Percentiles rank a stretch among this genome's conserved stretches.
These are phyloP conservation scores for Mikania micrantha DNA, from an alignment of 129 eudicot genomes.

Conservation along the genomic window DNA sequence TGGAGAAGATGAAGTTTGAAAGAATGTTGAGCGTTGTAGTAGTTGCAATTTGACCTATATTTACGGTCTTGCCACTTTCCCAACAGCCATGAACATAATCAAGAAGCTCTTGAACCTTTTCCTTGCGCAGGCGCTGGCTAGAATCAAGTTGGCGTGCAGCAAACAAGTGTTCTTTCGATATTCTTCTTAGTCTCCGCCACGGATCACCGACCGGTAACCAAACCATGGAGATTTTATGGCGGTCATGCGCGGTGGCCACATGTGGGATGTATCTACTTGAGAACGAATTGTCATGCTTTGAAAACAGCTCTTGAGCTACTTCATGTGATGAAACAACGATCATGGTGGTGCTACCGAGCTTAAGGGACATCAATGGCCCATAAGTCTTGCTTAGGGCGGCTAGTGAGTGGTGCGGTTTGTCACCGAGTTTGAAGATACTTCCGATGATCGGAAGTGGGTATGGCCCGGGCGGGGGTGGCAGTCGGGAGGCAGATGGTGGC, in stretches of 20 bases:
- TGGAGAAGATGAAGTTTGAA: slow-evolving; percentile 31
- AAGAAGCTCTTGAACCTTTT: slow-evolving; percentile 24
- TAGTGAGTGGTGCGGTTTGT: slow-evolving; percentile 47
- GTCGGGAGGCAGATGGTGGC: not conserved
- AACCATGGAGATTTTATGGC: slow-evolving; percentile 12
- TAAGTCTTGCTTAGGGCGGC: slow-evolving; percentile 41
- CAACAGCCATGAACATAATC: slow-evolving; percentile 7
- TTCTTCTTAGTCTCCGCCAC: slow-evolving; percentile 19
- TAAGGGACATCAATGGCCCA: slow-evolving; percentile 49
- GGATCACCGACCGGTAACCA: slow-evolving; percentile 16
- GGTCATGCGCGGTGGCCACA: not conserved
- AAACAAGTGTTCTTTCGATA: slow-evolving; percentile 25
- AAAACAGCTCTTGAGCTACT: slow-evolving; percentile 31
- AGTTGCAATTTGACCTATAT: slow-evolving; percentile 21
- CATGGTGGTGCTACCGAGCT: slow-evolving; percentile 34
- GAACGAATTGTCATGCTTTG: slow-evolving; percentile 16
- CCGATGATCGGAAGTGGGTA: slow-evolving; percentile 40
- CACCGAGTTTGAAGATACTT: slow-evolving; percentile 37
- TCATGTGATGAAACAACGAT: slow-evolving; percentile 38
- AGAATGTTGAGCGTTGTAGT: slow-evolving; percentile 26
- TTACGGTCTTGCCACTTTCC: slow-evolving; percentile 2
- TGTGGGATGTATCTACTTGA: slow-evolving; percentile 12
- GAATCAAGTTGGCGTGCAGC: slow-evolving; percentile 20
- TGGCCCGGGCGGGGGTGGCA: slow-evolving; percentile 58
- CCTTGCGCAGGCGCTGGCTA: slow-evolving; percentile 16